Evolutionary conservation across 352 stramenopile species (phyloP).

Genomic region (Globisporangium radiosum): DNA sequence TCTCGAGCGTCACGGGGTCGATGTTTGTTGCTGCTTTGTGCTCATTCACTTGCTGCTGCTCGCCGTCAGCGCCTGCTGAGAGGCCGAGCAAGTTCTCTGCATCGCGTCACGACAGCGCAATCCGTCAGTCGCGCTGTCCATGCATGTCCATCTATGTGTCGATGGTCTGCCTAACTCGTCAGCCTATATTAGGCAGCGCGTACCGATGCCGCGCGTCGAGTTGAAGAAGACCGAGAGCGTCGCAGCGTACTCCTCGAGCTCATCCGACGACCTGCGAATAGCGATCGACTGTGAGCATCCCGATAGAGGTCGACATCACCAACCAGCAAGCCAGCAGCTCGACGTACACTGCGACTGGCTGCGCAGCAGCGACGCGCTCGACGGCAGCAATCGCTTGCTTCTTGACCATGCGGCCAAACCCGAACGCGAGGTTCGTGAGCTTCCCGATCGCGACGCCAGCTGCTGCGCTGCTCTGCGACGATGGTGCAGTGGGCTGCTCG

Average conservation of each 20-base stretch:
- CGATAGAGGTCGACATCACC: not conserved
- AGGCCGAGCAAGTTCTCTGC: conserved; percentile 55
- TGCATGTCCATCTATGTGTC: not conserved
- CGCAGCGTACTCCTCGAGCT: conserved; percentile 67
- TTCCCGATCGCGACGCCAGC: conserved; percentile 45
- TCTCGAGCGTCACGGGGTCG: conserved; percentile 25
- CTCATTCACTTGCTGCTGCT: conserved; percentile 50
- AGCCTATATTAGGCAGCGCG: not conserved
- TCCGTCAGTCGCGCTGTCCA: not conserved
- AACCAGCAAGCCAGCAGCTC: not conserved
- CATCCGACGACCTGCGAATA: conserved; percentile 31
- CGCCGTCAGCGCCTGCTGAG: conserved; percentile 39
- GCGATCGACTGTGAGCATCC: not conserved
- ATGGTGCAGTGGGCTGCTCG: not conserved
- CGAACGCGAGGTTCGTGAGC: conserved; percentile 72
- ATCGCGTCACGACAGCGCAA: too few species aligned
- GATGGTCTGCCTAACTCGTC: too few species aligned
- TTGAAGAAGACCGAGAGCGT: conserved; percentile 72
- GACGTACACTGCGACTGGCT: conserved; percentile 43
- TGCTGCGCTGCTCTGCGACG: conserved; percentile 7
- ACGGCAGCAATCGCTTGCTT: conserved; percentile 80
- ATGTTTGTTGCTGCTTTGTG: conserved; percentile 17
- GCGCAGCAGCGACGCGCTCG: conserved; percentile 61
- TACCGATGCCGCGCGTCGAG: conserved; percentile 61
- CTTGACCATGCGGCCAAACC: conserved; percentile 80